These are phyloP conservation scores for Colletotrichum viniferum DNA, from an alignment of 2,329 filamentous ascomycete species.

Conservation along the genomic window DNA sequence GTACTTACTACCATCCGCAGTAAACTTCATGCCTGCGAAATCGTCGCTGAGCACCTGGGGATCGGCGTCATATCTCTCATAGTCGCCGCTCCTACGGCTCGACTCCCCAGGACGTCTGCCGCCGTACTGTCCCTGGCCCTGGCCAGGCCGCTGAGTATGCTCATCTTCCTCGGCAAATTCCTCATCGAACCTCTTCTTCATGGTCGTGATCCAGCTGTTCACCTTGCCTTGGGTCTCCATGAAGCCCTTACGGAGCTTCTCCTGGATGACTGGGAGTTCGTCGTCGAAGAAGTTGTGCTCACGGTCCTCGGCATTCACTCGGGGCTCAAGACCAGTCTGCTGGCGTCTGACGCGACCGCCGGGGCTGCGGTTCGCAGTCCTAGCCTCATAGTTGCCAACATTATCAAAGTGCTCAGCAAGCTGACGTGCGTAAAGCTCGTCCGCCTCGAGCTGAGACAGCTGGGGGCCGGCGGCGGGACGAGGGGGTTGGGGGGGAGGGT, in stretches of 20 bases:
- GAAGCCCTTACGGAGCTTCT: constrained; percentile 94
- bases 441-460: constrained; percentile 83
- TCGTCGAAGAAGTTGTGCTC: constrained; percentile 96
- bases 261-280: constrained; percentile 89
- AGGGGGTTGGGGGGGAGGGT: constrained; percentile 81
- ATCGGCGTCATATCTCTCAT: constrained; percentile 92
- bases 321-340: constrained; percentile 54
- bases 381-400: constrained; percentile 60
- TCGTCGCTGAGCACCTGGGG: constrained; percentile 89
- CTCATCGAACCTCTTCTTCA: constrained; percentile 94
- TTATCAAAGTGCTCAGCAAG: constrained; percentile 89
- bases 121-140: constrained; percentile 21
- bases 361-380: constrained; percentile 51
- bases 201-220: constrained; percentile 87
- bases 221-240: constrained; percentile 91
- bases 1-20: constrained; percentile 64
- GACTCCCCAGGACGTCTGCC: constrained; percentile 62
- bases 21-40: constrained; percentile 74
- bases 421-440: constrained; percentile 90
- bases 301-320: constrained; percentile 61
- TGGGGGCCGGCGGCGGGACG: constrained; percentile 66
- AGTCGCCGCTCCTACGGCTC: constrained; percentile 79
- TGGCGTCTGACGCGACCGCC: constrained; percentile 26
- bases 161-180: constrained; percentile 77
- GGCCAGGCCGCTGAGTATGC: constrained; percentile 41